Conservation (phyloP, 1,139 yeast genomes). For the Pichia sp. region DNA sequence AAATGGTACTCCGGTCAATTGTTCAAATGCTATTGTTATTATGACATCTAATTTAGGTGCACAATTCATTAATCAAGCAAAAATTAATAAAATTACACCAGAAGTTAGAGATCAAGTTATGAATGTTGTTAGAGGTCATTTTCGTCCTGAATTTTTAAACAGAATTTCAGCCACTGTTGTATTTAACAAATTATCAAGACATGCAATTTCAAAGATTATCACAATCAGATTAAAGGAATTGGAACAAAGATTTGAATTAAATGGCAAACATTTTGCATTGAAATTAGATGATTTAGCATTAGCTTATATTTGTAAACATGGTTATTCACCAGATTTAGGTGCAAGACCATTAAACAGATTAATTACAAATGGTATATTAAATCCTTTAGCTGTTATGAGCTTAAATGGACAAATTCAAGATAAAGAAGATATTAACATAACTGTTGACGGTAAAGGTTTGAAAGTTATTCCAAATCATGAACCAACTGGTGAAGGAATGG, state of each 20-base stretch:
- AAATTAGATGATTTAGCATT: slow-evolving; percentile 67
- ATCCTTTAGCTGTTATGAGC: slow-evolving; percentile 80
- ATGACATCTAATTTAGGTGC: slow-evolving; percentile 99
- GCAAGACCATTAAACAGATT: slow-evolving; percentile 96
- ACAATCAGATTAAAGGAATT: slow-evolving; percentile 77
- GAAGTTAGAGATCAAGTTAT: slow-evolving; percentile 71
- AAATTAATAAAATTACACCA: slow-evolving; percentile 56
- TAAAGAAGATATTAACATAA: slow-evolving; percentile 73
- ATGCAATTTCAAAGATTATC: slow-evolving; percentile 89
- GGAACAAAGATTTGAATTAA: slow-evolving; percentile 74
- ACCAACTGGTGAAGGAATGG: slow-evolving; percentile 40
- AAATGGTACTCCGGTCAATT: slow-evolving; percentile 87
- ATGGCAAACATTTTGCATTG: slow-evolving; percentile 70
- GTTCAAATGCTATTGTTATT: slow-evolving; percentile 85
- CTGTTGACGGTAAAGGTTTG: slow-evolving; percentile 48
- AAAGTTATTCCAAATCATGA: slow-evolving; percentile 86
- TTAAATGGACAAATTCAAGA: slow-evolving; percentile 83
- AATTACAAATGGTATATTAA: slow-evolving; percentile 81
- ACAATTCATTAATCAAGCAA: slow-evolving; percentile 68
- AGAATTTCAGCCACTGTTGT: slow-evolving; percentile 90
- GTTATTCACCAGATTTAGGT: slow-evolving; percentile 90
- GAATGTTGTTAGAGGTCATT: slow-evolving; percentile 81
- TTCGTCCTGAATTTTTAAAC: slow-evolving; percentile 96
- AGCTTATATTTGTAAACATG: slow-evolving; percentile 74
- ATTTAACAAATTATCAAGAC: slow-evolving; percentile 85